These are phyloP conservation scores for Pythium plurisporium DNA, from an alignment of 352 stramenopile genomes.

Conservation along the genomic window DNA sequence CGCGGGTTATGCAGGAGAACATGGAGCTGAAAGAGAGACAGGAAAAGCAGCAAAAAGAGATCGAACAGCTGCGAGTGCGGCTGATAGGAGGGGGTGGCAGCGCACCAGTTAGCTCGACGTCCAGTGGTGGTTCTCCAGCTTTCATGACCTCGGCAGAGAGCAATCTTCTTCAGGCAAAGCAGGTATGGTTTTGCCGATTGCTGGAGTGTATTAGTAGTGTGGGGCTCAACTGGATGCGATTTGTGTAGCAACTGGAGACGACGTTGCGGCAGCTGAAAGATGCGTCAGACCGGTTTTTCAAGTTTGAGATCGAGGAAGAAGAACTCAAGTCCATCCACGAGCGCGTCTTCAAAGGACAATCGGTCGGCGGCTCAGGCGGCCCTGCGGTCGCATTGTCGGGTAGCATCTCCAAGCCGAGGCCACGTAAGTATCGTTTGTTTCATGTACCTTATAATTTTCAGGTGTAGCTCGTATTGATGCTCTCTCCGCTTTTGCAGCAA, in stretches of 20 bases:
- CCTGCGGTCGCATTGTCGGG: background rate
- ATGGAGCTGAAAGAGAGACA: slow-evolving; percentile 51
- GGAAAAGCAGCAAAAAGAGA: slow-evolving; percentile 54
- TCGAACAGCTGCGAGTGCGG: slow-evolving; percentile 36
- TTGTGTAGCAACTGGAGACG: slow-evolving; percentile 45
- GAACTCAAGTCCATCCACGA: slow-evolving; percentile 77
- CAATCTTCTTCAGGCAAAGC: slow-evolving; percentile 26
- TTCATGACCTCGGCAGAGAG: no score
- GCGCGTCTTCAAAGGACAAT: slow-evolving; percentile 39
- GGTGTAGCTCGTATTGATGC: no score
- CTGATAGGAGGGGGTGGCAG: slow-evolving; percentile 3
- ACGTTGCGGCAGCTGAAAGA: slow-evolving; percentile 70
- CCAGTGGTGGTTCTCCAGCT: no score
- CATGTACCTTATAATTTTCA: background rate
- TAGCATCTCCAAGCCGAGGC: slow-evolving; percentile 23
- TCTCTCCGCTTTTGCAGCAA: no score
- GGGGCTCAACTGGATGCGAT: background rate
- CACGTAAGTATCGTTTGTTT: slow-evolving; percentile 19
- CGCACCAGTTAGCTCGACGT: background rate
- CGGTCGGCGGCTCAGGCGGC: background rate
- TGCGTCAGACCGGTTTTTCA: slow-evolving; percentile 85
- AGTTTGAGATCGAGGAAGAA: slow-evolving; percentile 93
- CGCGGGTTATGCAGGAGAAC: slow-evolving; percentile 62
- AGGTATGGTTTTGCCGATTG: no score
- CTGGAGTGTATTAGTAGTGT: background rate